Evolutionary conservation across 306 rosid species (phyloP).

Genomic region (Cicer chorassanicum): DNA sequence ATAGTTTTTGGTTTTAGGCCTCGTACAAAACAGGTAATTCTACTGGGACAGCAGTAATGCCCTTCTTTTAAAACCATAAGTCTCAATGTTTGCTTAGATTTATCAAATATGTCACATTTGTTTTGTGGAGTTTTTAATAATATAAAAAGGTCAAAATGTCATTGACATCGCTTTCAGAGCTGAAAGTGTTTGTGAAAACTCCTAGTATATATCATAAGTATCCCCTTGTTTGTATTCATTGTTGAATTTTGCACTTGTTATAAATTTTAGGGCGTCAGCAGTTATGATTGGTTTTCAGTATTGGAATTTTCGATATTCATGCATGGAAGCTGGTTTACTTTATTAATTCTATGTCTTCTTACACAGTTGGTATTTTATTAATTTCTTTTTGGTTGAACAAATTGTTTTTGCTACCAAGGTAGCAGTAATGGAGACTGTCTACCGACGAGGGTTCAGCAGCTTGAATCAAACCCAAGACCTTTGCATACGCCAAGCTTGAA

Average conservation of each 20-base stretch:
- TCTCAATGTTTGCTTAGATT: conserved; percentile 5
- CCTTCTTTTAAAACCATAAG: conserved; percentile 6
- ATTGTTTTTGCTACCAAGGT: conserved; percentile 16
- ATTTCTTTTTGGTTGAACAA: conserved; percentile 8
- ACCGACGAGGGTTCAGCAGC: neutral
- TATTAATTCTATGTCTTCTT: conserved; percentile 7
- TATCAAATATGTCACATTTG: conserved; percentile 13
- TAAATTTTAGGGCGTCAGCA: conserved; percentile 13
- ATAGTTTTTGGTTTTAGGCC: conserved; percentile 91
- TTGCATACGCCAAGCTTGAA: conserved; percentile 27
- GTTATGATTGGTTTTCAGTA: conserved; percentile 11
- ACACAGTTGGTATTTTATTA: neutral
- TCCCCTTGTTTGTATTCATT: neutral
- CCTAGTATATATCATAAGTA: no score
- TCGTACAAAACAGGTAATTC: conserved; percentile 85
- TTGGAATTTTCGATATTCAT: conserved; percentile 31
- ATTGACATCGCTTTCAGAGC: conserved; percentile 26
- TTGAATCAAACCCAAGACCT: conserved; percentile 15
- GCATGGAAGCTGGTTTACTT: conserved; percentile 17
- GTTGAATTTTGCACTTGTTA: conserved; percentile 20
- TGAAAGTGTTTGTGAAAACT: neutral
- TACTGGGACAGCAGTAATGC: conserved; percentile 11
- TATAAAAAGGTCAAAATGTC: conserved; percentile 7
- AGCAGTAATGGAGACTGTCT: neutral
- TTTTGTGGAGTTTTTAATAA: neutral